Evolutionary conservation across 1,284 basidiomycete species (phyloP).

Genomic region (Ganoderma lingzhi): DNA sequence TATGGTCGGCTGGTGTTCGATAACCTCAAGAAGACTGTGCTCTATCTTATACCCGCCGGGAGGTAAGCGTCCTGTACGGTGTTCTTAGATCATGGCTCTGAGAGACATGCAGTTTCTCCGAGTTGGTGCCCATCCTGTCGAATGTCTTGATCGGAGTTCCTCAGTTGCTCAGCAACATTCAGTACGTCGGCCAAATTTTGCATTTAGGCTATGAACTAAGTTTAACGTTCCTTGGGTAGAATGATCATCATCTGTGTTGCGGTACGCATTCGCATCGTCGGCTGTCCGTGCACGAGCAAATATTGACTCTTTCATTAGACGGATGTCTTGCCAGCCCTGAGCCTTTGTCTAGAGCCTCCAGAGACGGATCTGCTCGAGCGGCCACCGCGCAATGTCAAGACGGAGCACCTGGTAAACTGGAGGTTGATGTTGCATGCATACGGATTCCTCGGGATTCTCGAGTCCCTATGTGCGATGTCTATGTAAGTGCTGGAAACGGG

Average conservation of each 20-base stretch:
- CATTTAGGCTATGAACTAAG: background rate
- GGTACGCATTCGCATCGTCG: constrained; percentile 25
- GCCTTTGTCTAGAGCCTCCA: constrained; percentile 57
- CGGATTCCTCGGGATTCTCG: constrained; percentile 64
- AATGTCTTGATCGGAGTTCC: constrained; percentile 54
- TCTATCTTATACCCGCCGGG: constrained; percentile 57
- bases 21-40: constrained; percentile 64
- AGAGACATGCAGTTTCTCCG: constrained; percentile 56
- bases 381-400: constrained; percentile 67
- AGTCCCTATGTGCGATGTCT: constrained; percentile 57
- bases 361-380: constrained; percentile 59
- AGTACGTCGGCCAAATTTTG: constrained; percentile 39
- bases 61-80: constrained; percentile 33
- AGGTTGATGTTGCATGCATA: constrained; percentile 68
- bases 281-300: background rate
- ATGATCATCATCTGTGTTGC: constrained; percentile 67
- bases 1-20: constrained; percentile 72
- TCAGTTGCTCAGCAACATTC: constrained; percentile 57
- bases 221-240: constrained; percentile 24
- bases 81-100: background rate
- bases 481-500: constrained; percentile 47
- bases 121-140: constrained; percentile 71
- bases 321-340: constrained; percentile 54
- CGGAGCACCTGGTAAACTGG: constrained; percentile 55
- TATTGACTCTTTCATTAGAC: constrained; percentile 42